Evolutionary conservation across 495 filamentous ascomycete species (phyloP), one percentile per base, ranked within the genome.

Genomic region (Lasiosphaeria ovina): DNA sequence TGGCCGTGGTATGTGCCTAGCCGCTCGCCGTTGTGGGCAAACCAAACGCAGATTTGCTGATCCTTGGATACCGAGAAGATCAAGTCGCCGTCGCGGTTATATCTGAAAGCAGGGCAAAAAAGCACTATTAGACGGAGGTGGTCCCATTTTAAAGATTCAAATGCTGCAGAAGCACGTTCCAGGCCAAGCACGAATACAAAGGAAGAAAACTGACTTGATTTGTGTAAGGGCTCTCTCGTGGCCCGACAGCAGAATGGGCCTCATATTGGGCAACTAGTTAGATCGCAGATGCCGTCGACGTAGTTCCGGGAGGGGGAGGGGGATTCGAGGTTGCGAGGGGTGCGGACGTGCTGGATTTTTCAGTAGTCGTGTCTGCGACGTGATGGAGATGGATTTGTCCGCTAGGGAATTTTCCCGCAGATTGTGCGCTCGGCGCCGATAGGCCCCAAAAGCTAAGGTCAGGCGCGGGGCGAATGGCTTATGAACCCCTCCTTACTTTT

Each of bases 181-280:
- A 0, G 44, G n/a, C 24, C 2, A 24, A 24, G 24, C 24, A 24
- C 24, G 24, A 24, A 24, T 24, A 24, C 24, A 24, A 16, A 35
- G 14, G 40, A 45, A 40, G 40, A 54, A n/a, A 50, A 68, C 83
- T 61, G 78, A 91, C 87, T 92, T 96, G 76, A 98, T 95, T 76
- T 99, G 94, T 70, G 92, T 98, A 74, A 99, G 83, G 77, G 94
- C 93, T 79, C 94, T 92, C 83, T 98, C 95, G 85, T 99, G 94
- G 78, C 94, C 94, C 76, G 90, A 86, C 66, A 98, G 79, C 66
- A 98, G 82, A 76, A 97, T 95, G 69, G 94, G 94, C 77, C 95
- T 87, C 94, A 98, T 98, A 55, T 73, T 83, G 68, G 64, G 61
- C 62, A 59, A 52, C 35, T 48, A 33, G 17, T 14, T 44, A 47